A percentile compares a stretch with the other conserved stretches of the same genome.
Conservation (phyloP, 148 eudicot species). For the Nyssa sinensis region DNA sequence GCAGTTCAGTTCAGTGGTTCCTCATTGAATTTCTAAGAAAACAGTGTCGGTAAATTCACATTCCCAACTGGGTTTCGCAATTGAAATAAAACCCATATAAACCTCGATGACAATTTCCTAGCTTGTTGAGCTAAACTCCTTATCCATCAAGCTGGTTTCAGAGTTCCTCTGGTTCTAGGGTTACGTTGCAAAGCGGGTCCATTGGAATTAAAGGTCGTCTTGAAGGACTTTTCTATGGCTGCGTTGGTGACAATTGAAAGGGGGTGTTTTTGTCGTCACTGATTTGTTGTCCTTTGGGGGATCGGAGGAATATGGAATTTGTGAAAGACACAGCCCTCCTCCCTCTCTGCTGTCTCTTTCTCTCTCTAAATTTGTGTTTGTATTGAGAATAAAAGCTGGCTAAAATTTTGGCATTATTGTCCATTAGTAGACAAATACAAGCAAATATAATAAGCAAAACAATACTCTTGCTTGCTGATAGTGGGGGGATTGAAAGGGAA, state of each 20-base stretch:
- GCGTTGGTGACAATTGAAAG: conserved; percentile 31
- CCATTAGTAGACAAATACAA: conserved; percentile 21
- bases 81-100: conserved; percentile 14
- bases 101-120: neutral
- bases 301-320: conserved; percentile 25
- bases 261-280: conserved; percentile 26
- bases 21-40: neutral
- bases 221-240: conserved; percentile 29
- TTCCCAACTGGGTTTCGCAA: conserved; percentile 13
- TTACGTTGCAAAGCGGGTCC: conserved; percentile 8
- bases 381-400: conserved; percentile 38
- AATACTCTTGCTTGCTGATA: conserved; percentile 25
- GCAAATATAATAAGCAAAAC: conserved; percentile 21
- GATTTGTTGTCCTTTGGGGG: conserved; percentile 24
- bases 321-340: conserved; percentile 3
- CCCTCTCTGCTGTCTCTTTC: too few species aligned
- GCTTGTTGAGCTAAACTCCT: neutral
- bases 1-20: neutral
- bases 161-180: conserved; percentile 4
- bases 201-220: conserved; percentile 22
- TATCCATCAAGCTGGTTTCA: conserved; percentile 1
- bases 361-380: conserved; percentile 10
- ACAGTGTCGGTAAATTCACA: too few species aligned
- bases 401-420: conserved; percentile 25
- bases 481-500: conserved; percentile 26